Percentiles rank a stretch among this genome's conserved stretches.
These are phyloP conservation scores for Boletales sp. DNA, from an alignment of 768 basidiomycete genomes.

Conservation along the genomic window DNA sequence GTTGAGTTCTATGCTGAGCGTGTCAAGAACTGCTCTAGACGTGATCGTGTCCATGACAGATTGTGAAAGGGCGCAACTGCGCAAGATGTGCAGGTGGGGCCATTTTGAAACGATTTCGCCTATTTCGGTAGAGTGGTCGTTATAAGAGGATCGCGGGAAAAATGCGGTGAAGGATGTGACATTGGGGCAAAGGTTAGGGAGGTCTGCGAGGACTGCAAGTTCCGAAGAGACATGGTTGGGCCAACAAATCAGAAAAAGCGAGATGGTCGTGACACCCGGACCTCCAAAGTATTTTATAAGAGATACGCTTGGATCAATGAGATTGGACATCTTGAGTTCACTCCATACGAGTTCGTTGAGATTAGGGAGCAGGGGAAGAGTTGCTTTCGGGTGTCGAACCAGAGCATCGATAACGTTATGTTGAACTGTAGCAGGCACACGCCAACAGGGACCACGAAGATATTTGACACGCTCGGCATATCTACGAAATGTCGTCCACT, in stretches of 20 bases:
- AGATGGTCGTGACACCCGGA: conserved; percentile 15
- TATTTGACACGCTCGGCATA: conserved; percentile 24
- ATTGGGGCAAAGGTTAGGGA: conserved; percentile 23
- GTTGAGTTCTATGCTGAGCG: conserved; percentile 26
- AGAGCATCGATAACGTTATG: conserved; percentile 17
- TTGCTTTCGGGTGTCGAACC: conserved; percentile 7
- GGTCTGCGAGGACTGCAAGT: conserved; percentile 15
- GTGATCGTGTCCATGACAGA: conserved; percentile 17
- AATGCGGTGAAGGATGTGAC: conserved; percentile 23
- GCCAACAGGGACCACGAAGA: conserved; percentile 21
- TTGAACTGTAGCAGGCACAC: conserved; percentile 13
- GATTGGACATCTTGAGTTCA: conserved; percentile 20
- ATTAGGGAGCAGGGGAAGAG: conserved; percentile 24
- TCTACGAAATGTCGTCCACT: conserved; percentile 24
- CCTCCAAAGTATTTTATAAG: conserved; percentile 25
- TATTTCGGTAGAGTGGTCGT: conserved; percentile 24
- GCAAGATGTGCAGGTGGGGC: conserved; percentile 15
- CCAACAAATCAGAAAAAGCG: conserved; percentile 23
- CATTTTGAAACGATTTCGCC: conserved; percentile 21
- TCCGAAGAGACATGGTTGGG: conserved; percentile 21
- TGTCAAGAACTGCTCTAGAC: conserved; percentile 10
- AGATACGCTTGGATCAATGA: conserved; percentile 20
- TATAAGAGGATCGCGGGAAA: conserved; percentile 26
- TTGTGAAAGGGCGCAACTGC: conserved; percentile 19
- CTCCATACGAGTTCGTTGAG: conserved; percentile 24